These are phyloP conservation scores for Rhizopus sp. DNA, from an alignment of 371 early-diverging fungal species.

Conservation along the genomic window DNA sequence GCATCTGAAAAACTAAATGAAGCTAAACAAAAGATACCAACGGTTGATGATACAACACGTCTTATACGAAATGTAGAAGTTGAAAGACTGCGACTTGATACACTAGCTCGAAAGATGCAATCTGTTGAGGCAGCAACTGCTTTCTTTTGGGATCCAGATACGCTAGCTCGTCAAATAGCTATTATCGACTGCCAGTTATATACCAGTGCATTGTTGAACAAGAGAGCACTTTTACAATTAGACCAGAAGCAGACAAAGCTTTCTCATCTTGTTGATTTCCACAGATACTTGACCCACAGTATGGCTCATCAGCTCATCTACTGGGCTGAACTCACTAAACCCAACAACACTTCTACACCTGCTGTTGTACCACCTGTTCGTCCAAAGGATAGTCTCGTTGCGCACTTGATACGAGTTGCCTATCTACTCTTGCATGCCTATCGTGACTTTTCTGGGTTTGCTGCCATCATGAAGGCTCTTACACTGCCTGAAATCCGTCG, in stretches of 20 bases:
- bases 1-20: constrained; percentile 28
- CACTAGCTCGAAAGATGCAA: constrained; percentile 51
- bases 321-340: constrained; percentile 30
- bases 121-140: constrained; percentile 49
- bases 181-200: constrained; percentile 57
- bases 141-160: constrained; percentile 58
- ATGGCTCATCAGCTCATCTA: constrained; percentile 55
- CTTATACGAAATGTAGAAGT: constrained; percentile 20
- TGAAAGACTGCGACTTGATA: constrained; percentile 43
- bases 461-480: constrained; percentile 59
- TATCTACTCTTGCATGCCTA: constrained; percentile 60
- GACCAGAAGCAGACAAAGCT: constrained; percentile 25
- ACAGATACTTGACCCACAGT: constrained; percentile 58
- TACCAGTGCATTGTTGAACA: constrained; percentile 45
- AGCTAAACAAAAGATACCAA: constrained; percentile 23
- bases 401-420: constrained; percentile 55
- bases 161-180: constrained; percentile 60
- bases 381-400: constrained; percentile 32
- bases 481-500: constrained; percentile 60
- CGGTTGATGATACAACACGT: constrained; percentile 17
- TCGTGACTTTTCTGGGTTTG: constrained; percentile 65
- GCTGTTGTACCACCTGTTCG: constrained; percentile 27
- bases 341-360: constrained; percentile 16
- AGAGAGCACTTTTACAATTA: constrained; percentile 32
- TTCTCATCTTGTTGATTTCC: constrained; percentile 53